phyloP scores from a whole-genome alignment of 163 green algal species.

The Scenedesmus sp. region DNA sequence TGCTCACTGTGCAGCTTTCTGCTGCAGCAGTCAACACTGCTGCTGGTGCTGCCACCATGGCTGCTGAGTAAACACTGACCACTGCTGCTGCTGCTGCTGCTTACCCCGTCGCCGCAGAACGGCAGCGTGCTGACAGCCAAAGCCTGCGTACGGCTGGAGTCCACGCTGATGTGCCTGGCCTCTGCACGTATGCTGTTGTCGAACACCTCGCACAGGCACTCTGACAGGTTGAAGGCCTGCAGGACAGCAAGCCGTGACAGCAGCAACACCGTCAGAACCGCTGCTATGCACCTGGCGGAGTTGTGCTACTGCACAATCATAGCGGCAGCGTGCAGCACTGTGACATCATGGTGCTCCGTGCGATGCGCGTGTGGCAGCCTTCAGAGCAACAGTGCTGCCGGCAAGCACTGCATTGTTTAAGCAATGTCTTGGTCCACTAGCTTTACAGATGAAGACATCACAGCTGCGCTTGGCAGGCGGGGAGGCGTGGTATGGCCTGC shows the following conservation, averaged over 20 bases:
- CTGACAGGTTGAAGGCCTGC: not conserved
- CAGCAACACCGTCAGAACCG: not conserved
- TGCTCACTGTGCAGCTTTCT: not conserved
- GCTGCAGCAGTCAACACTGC: not conserved
- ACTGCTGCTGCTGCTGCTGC: not conserved
- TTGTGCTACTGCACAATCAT: not conserved
- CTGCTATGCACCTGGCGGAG: not conserved
- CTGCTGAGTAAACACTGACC: no score
- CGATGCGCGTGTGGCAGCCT: no score
- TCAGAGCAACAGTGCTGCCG: no score
- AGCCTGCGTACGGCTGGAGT: not conserved
- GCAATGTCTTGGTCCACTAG: no score
- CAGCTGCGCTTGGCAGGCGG: not conserved
- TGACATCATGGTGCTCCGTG: no score
- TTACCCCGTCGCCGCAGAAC: not conserved
- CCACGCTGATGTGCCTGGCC: not conserved
- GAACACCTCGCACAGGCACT: not conserved
- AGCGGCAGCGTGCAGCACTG: not conserved
- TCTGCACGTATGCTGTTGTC: constrained; percentile 32
- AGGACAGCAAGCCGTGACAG: not conserved
- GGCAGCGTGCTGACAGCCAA: not conserved
- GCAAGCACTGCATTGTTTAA: no score
- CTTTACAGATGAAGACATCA: not conserved
- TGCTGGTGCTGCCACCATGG: not conserved
- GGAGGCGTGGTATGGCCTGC: no score